A percentile compares a stretch with the other conserved stretches of the same genome.
Conservation (phyloP, 306 rosid genomes). For the Ormosia emarginata region DNA sequence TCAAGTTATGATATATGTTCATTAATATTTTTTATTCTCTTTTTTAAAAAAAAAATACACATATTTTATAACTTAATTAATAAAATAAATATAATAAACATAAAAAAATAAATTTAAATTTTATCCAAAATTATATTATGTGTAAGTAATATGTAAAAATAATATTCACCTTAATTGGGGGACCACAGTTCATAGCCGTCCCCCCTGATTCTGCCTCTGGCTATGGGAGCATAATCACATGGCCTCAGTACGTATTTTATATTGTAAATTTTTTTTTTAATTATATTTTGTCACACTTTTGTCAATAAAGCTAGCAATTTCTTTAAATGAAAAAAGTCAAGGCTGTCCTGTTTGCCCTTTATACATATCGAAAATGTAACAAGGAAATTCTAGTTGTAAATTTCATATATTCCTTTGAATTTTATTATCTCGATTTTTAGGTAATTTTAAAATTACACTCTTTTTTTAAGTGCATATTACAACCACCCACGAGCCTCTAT, state of each 20-base stretch:
- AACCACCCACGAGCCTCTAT: background rate
- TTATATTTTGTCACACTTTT: background rate
- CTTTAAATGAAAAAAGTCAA: background rate
- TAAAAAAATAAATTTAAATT: too few relatives aligned
- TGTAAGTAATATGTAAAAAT: too few relatives aligned
- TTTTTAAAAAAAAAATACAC: too few relatives aligned
- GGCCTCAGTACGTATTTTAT: background rate
- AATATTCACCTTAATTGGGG: too few relatives aligned
- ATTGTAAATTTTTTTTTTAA: background rate
- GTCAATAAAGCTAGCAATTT: background rate
- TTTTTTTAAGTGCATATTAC: background rate
- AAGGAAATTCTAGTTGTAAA: background rate
- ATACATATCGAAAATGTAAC: background rate
- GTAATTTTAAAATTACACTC: background rate
- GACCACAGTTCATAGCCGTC: too few relatives aligned
- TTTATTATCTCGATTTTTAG: background rate
- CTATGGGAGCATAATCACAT: conserved; percentile 16
- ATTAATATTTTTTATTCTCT: too few relatives aligned
- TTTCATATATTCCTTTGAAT: background rate
- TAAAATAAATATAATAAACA: too few relatives aligned
- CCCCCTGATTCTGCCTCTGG: too few relatives aligned
- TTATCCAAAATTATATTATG: too few relatives aligned
- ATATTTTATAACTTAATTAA: too few relatives aligned
- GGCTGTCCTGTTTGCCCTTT: background rate
- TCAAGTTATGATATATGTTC: too few relatives aligned